Percentiles rank a stretch among this genome's conserved stretches.
phyloP scores from a whole-genome alignment of 148 eudicot genomes.

The Pharnaceum exiguum region DNA sequence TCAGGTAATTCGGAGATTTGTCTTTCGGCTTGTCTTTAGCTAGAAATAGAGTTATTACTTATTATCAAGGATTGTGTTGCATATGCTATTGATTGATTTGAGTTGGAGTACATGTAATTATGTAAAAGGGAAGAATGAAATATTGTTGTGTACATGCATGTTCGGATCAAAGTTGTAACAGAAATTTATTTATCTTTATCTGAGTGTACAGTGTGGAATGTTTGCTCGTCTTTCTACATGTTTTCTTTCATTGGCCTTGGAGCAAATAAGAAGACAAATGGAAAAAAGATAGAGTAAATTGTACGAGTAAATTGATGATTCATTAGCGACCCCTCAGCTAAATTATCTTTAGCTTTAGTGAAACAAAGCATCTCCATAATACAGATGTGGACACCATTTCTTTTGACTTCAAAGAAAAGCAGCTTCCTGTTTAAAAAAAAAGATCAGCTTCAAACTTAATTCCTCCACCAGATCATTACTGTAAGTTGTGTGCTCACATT shows the following conservation, averaged over 20 bases:
- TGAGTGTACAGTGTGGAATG: conserved; percentile 37
- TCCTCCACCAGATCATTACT: too few species aligned
- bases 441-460: too few species aligned
- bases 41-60: too few species aligned
- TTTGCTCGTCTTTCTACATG: conserved; percentile 21
- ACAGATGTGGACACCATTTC: background rate
- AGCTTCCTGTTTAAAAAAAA: background rate
- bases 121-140: background rate
- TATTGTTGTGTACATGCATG: background rate
- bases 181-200: background rate
- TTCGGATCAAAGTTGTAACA: background rate
- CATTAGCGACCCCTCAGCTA: conserved; percentile 1
- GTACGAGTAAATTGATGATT: conserved; percentile 28
- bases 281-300: background rate
- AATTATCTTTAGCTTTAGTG: conserved; percentile 9
- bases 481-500: too few species aligned
- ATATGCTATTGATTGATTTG: background rate
- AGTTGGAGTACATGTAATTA: background rate
- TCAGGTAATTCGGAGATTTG: too few species aligned
- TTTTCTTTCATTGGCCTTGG: conserved; percentile 8
- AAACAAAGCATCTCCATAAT: conserved; percentile 8
- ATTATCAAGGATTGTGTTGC: too few species aligned
- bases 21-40: too few species aligned
- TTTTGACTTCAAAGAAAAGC: conserved; percentile 9
- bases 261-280: conserved; percentile 4